Evolutionary conservation across 805 yeast species (phyloP), one percentile per base, ranked within the genome.

Genomic region (Nakazawaea holstii): DNA sequence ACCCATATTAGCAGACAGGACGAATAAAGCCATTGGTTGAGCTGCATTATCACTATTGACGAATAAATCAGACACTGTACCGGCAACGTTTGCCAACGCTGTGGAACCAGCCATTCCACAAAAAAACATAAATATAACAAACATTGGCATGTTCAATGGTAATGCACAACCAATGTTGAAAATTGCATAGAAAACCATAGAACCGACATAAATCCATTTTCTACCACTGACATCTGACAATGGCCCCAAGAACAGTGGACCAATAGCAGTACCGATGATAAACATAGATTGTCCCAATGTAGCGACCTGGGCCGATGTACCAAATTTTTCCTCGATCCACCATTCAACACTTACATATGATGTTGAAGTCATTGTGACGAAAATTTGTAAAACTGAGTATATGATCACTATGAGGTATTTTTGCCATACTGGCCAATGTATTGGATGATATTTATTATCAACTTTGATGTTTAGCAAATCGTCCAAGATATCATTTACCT

Each of bases 241-340:
- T 15, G 69, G 69, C 47, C 69, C 69, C 11, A 64, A 46, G 47
- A 65, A 61, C 27, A 66, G 66, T 14, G 68, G 68, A 17, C 69
- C 69, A 41, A 64, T 49, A 8, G 67, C 67, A 15, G 66, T 63
- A 50, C 69, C 69, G 39, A 65, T 42, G 49, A 65, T 62, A 50
- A 65, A 64, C 57, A 65, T 52, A 9, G 67, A 62, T 53, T 64
- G 68, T 24, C 66, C 66, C 28, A 65, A 52, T 2, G 67, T 62
- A 17, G 67, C 62, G 32, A 62, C 66, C 51, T 65, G 69, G 2
- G 65, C 43, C 28, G 44, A 46, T 17, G 55, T 59, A 17, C 50
- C 52, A 43, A 53, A 65, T 39, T 47, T 53, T 4, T 57, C 64
- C 49, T 62, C 55, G 37, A 62, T 58, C 17, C 57, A 26, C 17